Evolutionary conservation across 2,329 filamentous ascomycete genomes (phyloP), one percentile per base, ranked within the genome.

Genomic region (Scedosporium minutisporum): DNA sequence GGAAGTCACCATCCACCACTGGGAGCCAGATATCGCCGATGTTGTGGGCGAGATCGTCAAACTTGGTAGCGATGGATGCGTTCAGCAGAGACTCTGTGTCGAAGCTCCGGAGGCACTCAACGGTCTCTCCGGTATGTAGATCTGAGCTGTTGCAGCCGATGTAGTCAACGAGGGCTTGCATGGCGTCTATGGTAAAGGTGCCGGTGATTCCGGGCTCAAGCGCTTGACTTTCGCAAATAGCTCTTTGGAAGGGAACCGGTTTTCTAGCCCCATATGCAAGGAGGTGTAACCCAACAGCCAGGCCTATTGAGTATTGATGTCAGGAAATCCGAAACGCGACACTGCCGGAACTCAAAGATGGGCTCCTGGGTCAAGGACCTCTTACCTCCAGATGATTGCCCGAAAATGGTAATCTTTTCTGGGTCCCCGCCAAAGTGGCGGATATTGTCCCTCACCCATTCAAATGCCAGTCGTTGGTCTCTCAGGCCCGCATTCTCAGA

Each of bases 391-490:
- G 83, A 82, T 0, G 77, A 80, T 68, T 88, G 82, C 4, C 87
- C 86, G 81, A 82, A 87, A 59, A 88, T 83, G 0, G 85, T 88
- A 3, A 88, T 84, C 65, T 83, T 84, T 3, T 76, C 73, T 0
- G 86, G 83, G 67, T 89, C 86, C 2, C 87, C 87, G 2, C 87
- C 87, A 69, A 89, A 90, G 1, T 79, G 75, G 0, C 75, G 81
- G 63, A 89, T 87, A 66, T 88, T 86, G 65, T 86, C 83, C 3
- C 82, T 80, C 0, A 87, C 78, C 86, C 86, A 89, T 64, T 87
- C 68, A 21, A 89, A 71, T 0, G 79, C 85, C 4, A 84, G 72
- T 21, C 83, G 74, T 68, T 88, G 85, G 65, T 89, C 86, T 0
- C 82, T 74, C 2, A 87, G 73, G 1, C 86, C 86, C 2, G 86